Evolutionary conservation across 2,329 filamentous ascomycete species (phyloP).

Genomic region (Cladosporium sp.): DNA sequence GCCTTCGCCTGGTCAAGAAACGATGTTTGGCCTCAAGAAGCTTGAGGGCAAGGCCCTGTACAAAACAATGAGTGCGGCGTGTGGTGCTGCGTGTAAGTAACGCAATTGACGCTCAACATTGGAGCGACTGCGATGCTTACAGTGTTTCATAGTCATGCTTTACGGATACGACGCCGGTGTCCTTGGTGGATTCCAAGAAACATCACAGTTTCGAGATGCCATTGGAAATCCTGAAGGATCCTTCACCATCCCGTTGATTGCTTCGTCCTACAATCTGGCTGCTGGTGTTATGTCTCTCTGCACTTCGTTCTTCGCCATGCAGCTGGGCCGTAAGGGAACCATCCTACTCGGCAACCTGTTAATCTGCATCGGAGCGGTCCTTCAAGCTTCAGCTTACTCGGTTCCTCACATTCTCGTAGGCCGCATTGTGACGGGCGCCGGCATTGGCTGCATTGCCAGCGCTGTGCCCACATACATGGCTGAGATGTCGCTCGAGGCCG

Average conservation of each 20-base stretch:
- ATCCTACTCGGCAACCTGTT: slow-evolving; percentile 28
- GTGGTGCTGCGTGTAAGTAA: slow-evolving; percentile 23
- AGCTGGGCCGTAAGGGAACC: slow-evolving; percentile 25
- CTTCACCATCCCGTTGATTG: slow-evolving; percentile 32
- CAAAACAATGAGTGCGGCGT: slow-evolving; percentile 26
- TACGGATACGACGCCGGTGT: slow-evolving; percentile 16
- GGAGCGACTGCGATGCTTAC: neutral
- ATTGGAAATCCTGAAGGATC: slow-evolving; percentile 33
- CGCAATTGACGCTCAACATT: neutral
- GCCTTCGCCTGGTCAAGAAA: neutral
- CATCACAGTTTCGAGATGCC: slow-evolving; percentile 31
- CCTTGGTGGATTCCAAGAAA: slow-evolving; percentile 14
- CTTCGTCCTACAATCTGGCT: slow-evolving; percentile 22
- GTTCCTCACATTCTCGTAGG: slow-evolving; percentile 30
- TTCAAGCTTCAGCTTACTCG: slow-evolving; percentile 28
- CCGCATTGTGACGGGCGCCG: slow-evolving; percentile 26
- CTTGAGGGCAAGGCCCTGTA: slow-evolving; percentile 26
- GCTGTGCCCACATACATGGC: slow-evolving; percentile 30
- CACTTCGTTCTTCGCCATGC: slow-evolving; percentile 22
- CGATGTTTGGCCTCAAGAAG: slow-evolving; percentile 14
- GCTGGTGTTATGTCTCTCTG: slow-evolving; percentile 20
- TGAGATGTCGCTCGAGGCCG: slow-evolving; percentile 26
- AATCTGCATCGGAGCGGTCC: slow-evolving; percentile 26
- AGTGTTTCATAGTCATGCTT: neutral
- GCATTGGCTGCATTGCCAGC: slow-evolving; percentile 27